Percentiles rank a stretch among this genome's conserved stretches.
Evolutionary conservation across 2,329 filamentous ascomycete species (phyloP).

Genomic region (Thermothelomyces thermophilus): DNA sequence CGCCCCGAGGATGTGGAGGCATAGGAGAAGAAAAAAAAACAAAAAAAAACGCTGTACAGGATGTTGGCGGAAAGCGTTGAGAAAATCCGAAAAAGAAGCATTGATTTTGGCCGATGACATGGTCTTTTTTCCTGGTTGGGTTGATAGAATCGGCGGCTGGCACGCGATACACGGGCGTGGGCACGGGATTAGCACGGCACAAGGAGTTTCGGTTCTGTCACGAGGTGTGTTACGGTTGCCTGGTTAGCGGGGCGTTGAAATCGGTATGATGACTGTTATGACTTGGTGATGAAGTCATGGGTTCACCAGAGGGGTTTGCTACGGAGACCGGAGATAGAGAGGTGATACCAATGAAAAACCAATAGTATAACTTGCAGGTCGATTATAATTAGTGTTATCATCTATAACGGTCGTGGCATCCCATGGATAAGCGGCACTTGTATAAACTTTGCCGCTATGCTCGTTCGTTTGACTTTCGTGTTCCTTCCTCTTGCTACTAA

Average conservation of each 20-base stretch:
- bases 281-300: too few species aligned
- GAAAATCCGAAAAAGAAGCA: background rate
- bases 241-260: background rate
- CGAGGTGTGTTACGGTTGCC: background rate
- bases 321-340: background rate
- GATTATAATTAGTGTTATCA: too few species aligned
- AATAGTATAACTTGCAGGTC: too few species aligned
- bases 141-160: background rate
- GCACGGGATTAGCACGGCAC: background rate
- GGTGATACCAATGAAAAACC: background rate
- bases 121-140: background rate
- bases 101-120: background rate
- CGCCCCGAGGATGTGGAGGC: background rate
- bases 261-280: slow-evolving; percentile 1
- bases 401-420: too few species aligned
- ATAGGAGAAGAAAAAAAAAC: background rate
- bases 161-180: background rate
- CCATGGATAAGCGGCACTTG: too few species aligned
- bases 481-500: too few species aligned
- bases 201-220: background rate
- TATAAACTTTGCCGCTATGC: too few species aligned
- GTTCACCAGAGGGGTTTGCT: too few species aligned
- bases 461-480: too few species aligned
- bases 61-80: too few species aligned
- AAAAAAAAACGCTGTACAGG: background rate